Conservation (phyloP, 2,329 filamentous ascomycete genomes). For the Apiospora kogelbergensis region DNA sequence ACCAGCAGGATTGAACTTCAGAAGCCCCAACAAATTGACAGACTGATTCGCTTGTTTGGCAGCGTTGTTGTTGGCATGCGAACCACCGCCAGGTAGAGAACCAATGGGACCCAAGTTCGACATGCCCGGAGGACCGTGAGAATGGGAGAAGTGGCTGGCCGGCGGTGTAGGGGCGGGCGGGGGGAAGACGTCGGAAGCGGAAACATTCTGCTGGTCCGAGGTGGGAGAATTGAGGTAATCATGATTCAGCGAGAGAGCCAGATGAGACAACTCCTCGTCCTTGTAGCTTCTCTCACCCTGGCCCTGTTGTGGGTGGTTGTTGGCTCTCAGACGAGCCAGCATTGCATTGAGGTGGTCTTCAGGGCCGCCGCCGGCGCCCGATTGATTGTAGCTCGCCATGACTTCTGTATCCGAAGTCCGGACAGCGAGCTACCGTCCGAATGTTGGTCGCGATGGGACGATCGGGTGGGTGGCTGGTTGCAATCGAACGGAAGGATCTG, state of each 20-base stretch:
- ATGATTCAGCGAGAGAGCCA: slow-evolving; percentile 28
- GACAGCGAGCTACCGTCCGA: slow-evolving; percentile 4
- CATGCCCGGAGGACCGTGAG: slow-evolving; percentile 38
- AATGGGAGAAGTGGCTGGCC: slow-evolving; percentile 36
- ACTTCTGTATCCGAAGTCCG: slow-evolving; percentile 3
- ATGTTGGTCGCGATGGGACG: not conserved
- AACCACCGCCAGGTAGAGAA: slow-evolving; percentile 25
- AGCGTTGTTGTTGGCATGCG: not conserved
- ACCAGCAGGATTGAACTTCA: slow-evolving; percentile 56
- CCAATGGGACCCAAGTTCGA: slow-evolving; percentile 47
- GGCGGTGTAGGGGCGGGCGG: slow-evolving; percentile 49
- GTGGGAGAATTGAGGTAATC: slow-evolving; percentile 17
- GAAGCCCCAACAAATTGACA: slow-evolving; percentile 57
- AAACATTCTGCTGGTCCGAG: slow-evolving; percentile 23
- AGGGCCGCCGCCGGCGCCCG: slow-evolving; percentile 24
- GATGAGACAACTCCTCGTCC: slow-evolving; percentile 31
- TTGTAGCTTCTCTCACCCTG: slow-evolving; percentile 11
- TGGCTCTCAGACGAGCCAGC: slow-evolving; percentile 36
- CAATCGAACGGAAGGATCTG: not conserved
- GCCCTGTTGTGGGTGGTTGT: slow-evolving; percentile 14
- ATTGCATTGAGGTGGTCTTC: slow-evolving; percentile 40
- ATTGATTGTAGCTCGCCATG: slow-evolving; percentile 36
- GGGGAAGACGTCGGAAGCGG: slow-evolving; percentile 32
- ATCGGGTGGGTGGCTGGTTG: not conserved
- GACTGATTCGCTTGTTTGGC: slow-evolving; percentile 43